Evolutionary conservation across 371 early-diverging fungal genomes (phyloP), one percentile per base, ranked within the genome.

Genomic region (Coemansia sp.): DNA sequence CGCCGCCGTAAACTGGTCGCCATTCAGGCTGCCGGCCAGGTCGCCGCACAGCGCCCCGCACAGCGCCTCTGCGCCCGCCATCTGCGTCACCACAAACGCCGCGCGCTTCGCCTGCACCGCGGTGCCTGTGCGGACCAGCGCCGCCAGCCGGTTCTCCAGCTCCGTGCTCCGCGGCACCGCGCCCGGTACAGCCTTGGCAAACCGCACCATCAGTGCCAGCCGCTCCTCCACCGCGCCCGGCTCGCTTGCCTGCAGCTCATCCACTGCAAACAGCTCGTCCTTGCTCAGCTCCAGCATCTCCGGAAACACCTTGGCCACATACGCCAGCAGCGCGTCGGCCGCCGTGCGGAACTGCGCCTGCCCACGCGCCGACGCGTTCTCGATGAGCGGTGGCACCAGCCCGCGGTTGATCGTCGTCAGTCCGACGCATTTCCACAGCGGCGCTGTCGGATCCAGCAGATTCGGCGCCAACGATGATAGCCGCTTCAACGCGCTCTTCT

Each of bases 391-490:
- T 53, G 90, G 78, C 31, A 90, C 68, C 54, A 86, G 66, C 57
- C 80, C 81, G 62, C 84, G 81, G 61, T 86, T 84, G 55, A 90
- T 75, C 10, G 88, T 66, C 4, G 86, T 84, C 43, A 90, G 68
- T 14, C 88, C 84, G 33, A 88, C 82, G 5, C 89, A 81, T n/a
- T 88, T 84, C 36, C 93, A 72, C 7, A 94, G 71, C 8, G 89
- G 72, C 3, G 84, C 80, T 33, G 94, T 90, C 0, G 88, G 81
- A 31, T 94, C 94, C 10, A 81, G 64, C 11, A 84, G 61, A 5
- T 76, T 81, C 6, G 88, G 81, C 4, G 85, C 79, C 26, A 82
- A 57, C 36, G 82, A 80, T 31, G 90, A 86, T 4, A 95, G 69
- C 1, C 83, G 78, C 50, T 85, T 81, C 16, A 86, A 59, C 1